These are phyloP conservation scores for Apophysomyces sp. DNA, from an alignment of 371 early-diverging fungal species.

Conservation along the genomic window DNA sequence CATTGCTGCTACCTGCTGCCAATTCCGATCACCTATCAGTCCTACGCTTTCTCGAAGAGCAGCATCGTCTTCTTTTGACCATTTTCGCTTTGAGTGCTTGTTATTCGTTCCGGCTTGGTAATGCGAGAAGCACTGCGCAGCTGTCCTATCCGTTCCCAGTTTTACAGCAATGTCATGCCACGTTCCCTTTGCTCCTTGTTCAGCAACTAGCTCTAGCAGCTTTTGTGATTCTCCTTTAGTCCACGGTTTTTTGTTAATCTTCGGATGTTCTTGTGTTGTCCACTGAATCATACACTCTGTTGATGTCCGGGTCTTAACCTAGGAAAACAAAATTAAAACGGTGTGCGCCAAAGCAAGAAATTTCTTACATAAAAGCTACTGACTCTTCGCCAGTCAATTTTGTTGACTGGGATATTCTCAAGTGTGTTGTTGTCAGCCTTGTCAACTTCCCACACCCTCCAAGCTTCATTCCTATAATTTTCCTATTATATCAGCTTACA, in stretches of 20 bases:
- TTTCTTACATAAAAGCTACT: conserved; percentile 52
- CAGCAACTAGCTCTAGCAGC: conserved; percentile 46
- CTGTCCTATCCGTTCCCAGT: conserved; percentile 69
- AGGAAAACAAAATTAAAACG: neutral
- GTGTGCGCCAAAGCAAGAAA: neutral
- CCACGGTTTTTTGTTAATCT: conserved; percentile 76
- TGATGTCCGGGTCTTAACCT: conserved; percentile 62
- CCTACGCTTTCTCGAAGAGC: conserved; percentile 57
- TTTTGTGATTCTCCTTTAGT: conserved; percentile 51
- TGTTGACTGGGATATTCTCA: conserved; percentile 56
- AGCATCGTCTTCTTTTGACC: conserved; percentile 67
- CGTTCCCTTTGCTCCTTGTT: conserved; percentile 43
- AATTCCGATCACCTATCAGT: conserved; percentile 63
- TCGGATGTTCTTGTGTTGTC: conserved; percentile 83
- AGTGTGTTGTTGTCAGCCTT: conserved; percentile 43
- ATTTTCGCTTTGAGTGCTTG: conserved; percentile 25
- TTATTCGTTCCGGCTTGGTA: conserved; percentile 55
- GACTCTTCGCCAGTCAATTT: conserved; percentile 72
- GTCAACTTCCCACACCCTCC: conserved; percentile 46
- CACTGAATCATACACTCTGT: conserved; percentile 80
- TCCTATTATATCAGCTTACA: neutral
- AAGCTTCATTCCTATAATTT: conserved; percentile 23
- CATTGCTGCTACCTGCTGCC: conserved; percentile 68
- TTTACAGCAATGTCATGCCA: conserved; percentile 66
- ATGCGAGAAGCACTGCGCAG: conserved; percentile 77